Base-by-base conservation (phyloP, 805 yeast species). In the Schizosaccharomyces osmophilus region DNA sequence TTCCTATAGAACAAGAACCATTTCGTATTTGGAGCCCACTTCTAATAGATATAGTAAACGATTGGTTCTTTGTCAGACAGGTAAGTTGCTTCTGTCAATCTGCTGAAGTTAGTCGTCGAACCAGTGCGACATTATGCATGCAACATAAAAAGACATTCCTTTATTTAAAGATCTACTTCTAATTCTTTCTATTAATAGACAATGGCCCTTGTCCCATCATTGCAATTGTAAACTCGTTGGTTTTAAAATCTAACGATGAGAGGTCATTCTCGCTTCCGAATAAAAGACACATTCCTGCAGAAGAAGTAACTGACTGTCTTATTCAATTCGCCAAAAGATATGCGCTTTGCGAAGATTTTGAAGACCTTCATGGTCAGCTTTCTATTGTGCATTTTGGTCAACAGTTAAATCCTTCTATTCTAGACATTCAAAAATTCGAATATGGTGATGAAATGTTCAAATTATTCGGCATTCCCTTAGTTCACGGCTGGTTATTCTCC, bases 301-400 rank as follows among this genome's bases (percentile, higher is more conserved):
- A 51, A 17, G 36, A 51, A 24, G 19, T 51, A 5, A 51, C 13
- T 2, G 57, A 22, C 9, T 29, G 6, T 29, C 36, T 51, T 5
- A 29, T 51, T 6, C n/a, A 51, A 29, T 51, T 24, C 15, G 57
- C 57, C 11, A 29, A 51, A 29, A 9, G 19, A 51, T 51, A 51
- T 17, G 36, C 19, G 6, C n/a, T 51, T 17, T 22, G 57, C 5
- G 26, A 51, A 9, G 32, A 24, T 9, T 17, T 6, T 11, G 36
- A 24, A 9, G 78, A 66, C 86, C 61, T 51, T 24, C 57, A 51
- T 17, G 36, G 26, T 29, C 22, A 29, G 8, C 57, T 51, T 22
- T 17, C 57, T 24, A 24, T 39, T 24, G 24, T 51, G 57, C 57
- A 51, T 51, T 51, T 51, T 29, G 57, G 57, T 24, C 57, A 51